A percentile compares a stretch with the other conserved stretches of the same genome.
phyloP scores from a whole-genome alignment of 1,284 basidiomycete species.

The Chondrostereum purpureum region DNA sequence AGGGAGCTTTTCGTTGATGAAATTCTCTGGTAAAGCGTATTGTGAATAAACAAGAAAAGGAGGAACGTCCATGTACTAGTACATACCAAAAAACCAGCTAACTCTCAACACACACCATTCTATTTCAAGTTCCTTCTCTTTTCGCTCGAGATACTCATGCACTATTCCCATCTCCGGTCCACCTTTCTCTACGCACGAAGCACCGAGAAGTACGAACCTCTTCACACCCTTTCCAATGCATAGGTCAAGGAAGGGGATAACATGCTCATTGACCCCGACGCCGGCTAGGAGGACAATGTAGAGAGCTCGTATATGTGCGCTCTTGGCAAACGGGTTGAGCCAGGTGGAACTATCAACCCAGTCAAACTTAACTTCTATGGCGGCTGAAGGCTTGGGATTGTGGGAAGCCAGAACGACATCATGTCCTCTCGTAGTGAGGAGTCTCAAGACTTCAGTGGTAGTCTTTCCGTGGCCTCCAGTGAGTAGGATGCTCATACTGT shows the following conservation, averaged over 20 bases:
- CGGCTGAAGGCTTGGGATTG: no score
- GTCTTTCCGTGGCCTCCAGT: not conserved
- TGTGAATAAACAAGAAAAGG: not conserved
- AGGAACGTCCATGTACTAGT: not conserved
- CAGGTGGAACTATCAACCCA: conserved; percentile 4
- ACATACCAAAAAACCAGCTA: conserved; percentile 27
- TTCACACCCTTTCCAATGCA: conserved; percentile 25
- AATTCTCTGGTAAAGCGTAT: not conserved
- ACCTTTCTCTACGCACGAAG: conserved; percentile 16
- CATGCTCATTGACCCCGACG: conserved; percentile 14
- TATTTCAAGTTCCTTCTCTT: conserved; percentile 15
- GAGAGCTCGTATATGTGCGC: conserved; percentile 14
- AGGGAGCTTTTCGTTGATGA: not conserved
- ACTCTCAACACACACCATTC: conserved; percentile 25
- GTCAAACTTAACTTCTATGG: conserved; percentile 5
- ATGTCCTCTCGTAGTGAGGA: not conserved
- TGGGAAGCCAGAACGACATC: conserved; percentile 3
- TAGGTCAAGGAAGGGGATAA: conserved; percentile 25
- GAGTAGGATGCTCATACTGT: conserved; percentile 1
- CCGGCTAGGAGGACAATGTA: conserved; percentile 20
- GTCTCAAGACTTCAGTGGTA: not conserved
- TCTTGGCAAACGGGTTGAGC: conserved; percentile 2
- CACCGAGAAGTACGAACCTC: conserved; percentile 25
- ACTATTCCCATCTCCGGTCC: conserved; percentile 3
- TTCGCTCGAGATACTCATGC: not conserved